phyloP scores from a whole-genome alignment of 1,284 basidiomycete species.

The Anthracocystis panici-leucophaei region DNA sequence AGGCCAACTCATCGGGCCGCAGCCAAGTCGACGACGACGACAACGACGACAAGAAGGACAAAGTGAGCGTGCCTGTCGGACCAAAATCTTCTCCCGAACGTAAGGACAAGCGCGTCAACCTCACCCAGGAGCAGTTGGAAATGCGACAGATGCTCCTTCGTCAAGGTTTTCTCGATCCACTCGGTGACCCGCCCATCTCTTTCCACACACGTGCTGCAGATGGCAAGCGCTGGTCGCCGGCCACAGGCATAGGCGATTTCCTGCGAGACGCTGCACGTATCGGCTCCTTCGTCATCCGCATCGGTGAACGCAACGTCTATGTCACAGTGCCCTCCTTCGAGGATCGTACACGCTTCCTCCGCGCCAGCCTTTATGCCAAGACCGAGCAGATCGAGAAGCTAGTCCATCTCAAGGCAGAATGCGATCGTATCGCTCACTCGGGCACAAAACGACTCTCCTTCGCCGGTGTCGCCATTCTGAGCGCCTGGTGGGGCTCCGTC shows the following conservation, averaged over 20 bases:
- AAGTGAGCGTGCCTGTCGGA: constrained; percentile 22
- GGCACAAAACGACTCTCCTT: constrained; percentile 56
- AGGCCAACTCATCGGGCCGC: not conserved
- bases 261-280: constrained; percentile 60
- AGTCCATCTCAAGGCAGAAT: constrained; percentile 58
- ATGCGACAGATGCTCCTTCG: constrained; percentile 46
- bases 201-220: constrained; percentile 60
- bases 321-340: constrained; percentile 62
- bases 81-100: constrained; percentile 37
- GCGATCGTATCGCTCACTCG: constrained; percentile 55
- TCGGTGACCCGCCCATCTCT: constrained; percentile 57
- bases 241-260: constrained; percentile 64
- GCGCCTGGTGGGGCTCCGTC: constrained; percentile 57
- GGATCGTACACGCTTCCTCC: constrained; percentile 58
- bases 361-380: constrained; percentile 52
- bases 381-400: constrained; percentile 57
- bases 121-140: constrained; percentile 38
- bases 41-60: constrained; percentile 16
- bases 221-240: constrained; percentile 60
- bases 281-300: constrained; percentile 57
- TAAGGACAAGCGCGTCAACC: constrained; percentile 38
- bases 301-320: constrained; percentile 53
- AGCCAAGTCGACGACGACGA: not conserved
- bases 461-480: constrained; percentile 53
- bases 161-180: constrained; percentile 50